Percentiles rank a stretch among this genome's conserved stretches.
These are phyloP conservation scores for Penicillium canescens DNA, from an alignment of 495 filamentous ascomycete species.

Conservation along the genomic window DNA sequence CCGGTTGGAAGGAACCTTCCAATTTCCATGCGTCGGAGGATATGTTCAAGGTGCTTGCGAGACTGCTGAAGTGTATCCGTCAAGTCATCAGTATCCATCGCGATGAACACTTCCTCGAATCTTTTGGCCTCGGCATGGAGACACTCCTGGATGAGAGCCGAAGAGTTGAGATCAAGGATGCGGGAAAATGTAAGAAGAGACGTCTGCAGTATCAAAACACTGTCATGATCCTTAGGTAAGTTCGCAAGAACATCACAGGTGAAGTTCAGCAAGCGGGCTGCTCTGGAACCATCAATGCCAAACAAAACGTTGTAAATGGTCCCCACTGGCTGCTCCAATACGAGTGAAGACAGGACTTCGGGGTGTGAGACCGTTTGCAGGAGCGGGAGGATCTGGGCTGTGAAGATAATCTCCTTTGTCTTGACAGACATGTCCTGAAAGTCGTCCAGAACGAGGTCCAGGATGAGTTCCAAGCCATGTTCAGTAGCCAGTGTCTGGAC, in stretches of 20 bases:
- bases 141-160: slow-evolving; percentile 11
- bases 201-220: slow-evolving; percentile 4
- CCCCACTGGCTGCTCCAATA: slow-evolving; percentile 54
- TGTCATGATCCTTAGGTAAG: slow-evolving; percentile 2
- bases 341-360: slow-evolving; percentile 51
- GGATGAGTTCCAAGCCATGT: slow-evolving; percentile 25
- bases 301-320: slow-evolving; percentile 60
- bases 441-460: slow-evolving; percentile 25
- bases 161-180: slow-evolving; percentile 19
- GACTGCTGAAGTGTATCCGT: neutral
- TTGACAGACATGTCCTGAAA: slow-evolving; percentile 16
- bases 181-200: slow-evolving; percentile 13
- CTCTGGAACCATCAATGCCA: slow-evolving; percentile 48
- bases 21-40: slow-evolving; percentile 10
- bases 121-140: slow-evolving; percentile 7
- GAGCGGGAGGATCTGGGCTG: slow-evolving; percentile 48
- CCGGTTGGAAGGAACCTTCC: neutral
- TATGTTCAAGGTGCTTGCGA: neutral
- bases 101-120: slow-evolving; percentile 3
- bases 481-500: slow-evolving; percentile 28
- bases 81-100: neutral
- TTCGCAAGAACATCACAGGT: slow-evolving; percentile 11
- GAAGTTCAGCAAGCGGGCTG: slow-evolving; percentile 40
- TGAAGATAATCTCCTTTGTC: slow-evolving; percentile 29
- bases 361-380: slow-evolving; percentile 51